phyloP scores from a whole-genome alignment of 2,329 filamentous ascomycete genomes.

The Microdochium nivale region DNA sequence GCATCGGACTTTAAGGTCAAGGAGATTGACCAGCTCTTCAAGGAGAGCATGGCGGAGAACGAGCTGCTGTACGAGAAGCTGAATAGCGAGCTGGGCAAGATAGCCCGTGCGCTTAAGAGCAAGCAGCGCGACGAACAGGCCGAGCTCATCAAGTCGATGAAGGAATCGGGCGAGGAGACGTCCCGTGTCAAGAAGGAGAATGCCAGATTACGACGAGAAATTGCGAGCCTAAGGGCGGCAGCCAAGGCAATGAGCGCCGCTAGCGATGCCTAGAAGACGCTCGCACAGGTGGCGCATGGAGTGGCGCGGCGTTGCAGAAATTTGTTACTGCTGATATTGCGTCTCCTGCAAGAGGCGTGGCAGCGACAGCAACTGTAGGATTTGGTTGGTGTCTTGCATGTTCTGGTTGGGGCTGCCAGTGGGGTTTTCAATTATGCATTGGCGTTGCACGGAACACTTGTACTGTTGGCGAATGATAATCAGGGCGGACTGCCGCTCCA shows the following conservation, averaged over 20 bases:
- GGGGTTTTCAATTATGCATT: not conserved
- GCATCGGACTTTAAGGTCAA: constrained; percentile 71
- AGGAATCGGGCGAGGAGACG: constrained; percentile 69
- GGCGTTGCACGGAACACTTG: not conserved
- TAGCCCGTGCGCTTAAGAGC: constrained; percentile 65
- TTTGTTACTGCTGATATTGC: too few relatives aligned
- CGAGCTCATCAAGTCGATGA: constrained; percentile 63
- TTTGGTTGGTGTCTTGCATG: not conserved
- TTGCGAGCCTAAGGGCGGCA: constrained; percentile 57
- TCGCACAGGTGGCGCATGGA: not conserved
- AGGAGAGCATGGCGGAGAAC: constrained; percentile 82
- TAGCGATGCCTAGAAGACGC: not conserved
- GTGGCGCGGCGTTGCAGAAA: too few relatives aligned
- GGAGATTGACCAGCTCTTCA: constrained; percentile 81
- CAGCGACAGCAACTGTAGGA: too few relatives aligned
- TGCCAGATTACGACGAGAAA: constrained; percentile 70
- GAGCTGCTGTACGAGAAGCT: constrained; percentile 87
- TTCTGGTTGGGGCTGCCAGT: not conserved
- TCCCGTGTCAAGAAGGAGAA: constrained; percentile 79
- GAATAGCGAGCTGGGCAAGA: constrained; percentile 81
- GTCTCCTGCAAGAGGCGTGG: too few relatives aligned
- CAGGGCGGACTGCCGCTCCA: not conserved
- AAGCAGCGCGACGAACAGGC: constrained; percentile 71
- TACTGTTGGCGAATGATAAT: not conserved
- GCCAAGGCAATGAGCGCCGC: constrained; percentile 27